These are phyloP conservation scores for Pestalotiopsis sp. DNA, from an alignment of 2,329 filamentous ascomycete species.

Conservation along the genomic window DNA sequence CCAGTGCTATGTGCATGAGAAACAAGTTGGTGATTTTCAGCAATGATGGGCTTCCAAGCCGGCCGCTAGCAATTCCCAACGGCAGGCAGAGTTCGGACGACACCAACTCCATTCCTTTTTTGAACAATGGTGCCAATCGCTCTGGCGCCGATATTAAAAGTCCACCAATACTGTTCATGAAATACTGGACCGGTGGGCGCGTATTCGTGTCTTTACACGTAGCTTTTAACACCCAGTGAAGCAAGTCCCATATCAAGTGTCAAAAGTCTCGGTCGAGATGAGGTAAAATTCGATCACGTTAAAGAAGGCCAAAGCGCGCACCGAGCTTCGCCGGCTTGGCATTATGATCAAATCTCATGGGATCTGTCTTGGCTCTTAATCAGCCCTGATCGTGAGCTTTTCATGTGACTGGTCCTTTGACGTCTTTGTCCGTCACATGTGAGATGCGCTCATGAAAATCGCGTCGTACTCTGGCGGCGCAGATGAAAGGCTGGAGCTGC, in stretches of 20 bases:
- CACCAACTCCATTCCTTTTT: not conserved
- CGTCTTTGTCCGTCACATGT: too few species aligned
- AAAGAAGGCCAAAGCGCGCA: not conserved
- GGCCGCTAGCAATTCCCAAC: not conserved
- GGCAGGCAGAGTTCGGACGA: constrained; percentile 4
- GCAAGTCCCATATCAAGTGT: not conserved
- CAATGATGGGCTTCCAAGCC: not conserved
- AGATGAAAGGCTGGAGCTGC: too few species aligned
- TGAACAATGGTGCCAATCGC: not conserved
- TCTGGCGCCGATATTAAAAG: not conserved
- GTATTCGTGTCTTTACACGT: not conserved
- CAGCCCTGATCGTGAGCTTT: too few species aligned
- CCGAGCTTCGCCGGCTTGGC: too few species aligned
- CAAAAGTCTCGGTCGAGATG: not conserved
- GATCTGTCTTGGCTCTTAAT: too few species aligned
- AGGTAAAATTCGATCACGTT: not conserved
- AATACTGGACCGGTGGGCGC: not conserved
- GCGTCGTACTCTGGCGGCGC: too few species aligned
- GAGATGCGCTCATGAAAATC: too few species aligned
- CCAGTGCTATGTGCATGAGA: not conserved
- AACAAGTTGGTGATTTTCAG: not conserved
- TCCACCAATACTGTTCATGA: not conserved
- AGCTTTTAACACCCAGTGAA: not conserved
- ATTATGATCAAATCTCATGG: too few species aligned
- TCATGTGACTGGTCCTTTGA: too few species aligned